These are phyloP conservation scores for Stromatinia cepivora DNA, from an alignment of 2,329 filamentous ascomycete species.

Conservation along the genomic window DNA sequence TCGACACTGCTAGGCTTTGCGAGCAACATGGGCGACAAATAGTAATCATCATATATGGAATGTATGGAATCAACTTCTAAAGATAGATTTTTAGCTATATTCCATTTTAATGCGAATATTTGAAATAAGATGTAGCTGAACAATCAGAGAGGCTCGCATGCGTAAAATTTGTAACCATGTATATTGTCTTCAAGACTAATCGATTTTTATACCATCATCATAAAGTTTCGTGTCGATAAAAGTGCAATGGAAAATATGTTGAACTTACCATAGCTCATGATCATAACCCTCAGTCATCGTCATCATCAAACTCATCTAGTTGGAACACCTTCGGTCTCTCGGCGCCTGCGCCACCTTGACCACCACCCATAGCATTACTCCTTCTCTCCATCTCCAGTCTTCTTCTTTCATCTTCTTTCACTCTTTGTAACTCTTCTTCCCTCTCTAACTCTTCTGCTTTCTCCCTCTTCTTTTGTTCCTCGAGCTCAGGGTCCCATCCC, in stretches of 20 bases:
- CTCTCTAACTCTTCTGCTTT: slow-evolving; percentile 39
- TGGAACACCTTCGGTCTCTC: slow-evolving; percentile 44
- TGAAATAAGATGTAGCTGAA: not conserved
- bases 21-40: not conserved
- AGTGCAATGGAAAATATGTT: not conserved
- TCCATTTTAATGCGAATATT: not conserved
- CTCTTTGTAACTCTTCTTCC: slow-evolving; percentile 35
- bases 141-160: slow-evolving; percentile 74
- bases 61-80: not conserved
- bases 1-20: not conserved
- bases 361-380: slow-evolving; percentile 23
- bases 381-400: slow-evolving; percentile 34
- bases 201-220: slow-evolving; percentile 76
- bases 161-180: slow-evolving; percentile 81
- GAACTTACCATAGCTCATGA: slow-evolving; percentile 8
- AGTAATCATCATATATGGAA: not conserved
- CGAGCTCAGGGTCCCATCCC: slow-evolving; percentile 54
- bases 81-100: not conserved
- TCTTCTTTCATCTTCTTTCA: slow-evolving; percentile 40
- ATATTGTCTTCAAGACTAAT: slow-evolving; percentile 99
- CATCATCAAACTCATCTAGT: slow-evolving; percentile 46
- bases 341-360: slow-evolving; percentile 26
- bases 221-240: slow-evolving; percentile 29
- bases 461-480: slow-evolving; percentile 39
- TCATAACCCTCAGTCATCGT: slow-evolving; percentile 37